phyloP scores from a whole-genome alignment of 176 grass and related monocot species.

The Triticum monococcum region DNA sequence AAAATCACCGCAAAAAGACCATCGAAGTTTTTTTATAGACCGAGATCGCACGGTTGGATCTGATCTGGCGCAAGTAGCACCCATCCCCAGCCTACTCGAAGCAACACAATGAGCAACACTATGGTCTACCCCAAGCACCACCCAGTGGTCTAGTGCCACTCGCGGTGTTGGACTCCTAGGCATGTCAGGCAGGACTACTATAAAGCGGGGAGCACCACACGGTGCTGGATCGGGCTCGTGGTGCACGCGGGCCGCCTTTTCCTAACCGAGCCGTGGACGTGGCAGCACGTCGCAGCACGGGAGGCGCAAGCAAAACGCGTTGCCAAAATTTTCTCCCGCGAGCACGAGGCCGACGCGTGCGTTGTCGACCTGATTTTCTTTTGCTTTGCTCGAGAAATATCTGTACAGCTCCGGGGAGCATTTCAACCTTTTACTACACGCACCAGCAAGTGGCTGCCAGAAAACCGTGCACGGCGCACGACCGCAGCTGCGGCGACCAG shows the following conservation, averaged over 20 bases:
- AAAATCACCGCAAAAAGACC: not conserved
- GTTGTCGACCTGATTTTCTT: not conserved
- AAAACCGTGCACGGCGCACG: not conserved
- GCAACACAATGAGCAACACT: no score
- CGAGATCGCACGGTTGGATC: no score
- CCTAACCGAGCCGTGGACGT: not conserved
- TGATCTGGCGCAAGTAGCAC: no score
- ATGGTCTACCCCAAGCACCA: no score
- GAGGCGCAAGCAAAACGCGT: not conserved
- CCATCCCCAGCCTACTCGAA: not conserved
- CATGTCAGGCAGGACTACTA: not conserved
- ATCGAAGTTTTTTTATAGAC: not conserved
- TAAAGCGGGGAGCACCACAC: not conserved
- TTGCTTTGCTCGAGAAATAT: not conserved
- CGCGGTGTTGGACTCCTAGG: not conserved
- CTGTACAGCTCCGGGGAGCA: not conserved
- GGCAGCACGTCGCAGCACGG: not conserved
- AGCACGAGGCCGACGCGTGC: not conserved
- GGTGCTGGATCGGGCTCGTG: constrained; percentile 3
- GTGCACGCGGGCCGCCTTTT: not conserved
- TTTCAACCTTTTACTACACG: not conserved
- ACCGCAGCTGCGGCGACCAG: no score
- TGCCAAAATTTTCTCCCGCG: not conserved
- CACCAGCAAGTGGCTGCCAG: not conserved
- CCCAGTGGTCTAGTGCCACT: not conserved